These are phyloP conservation scores for Pilaira anomala DNA, from an alignment of 192 early-diverging fungal species.

Conservation along the genomic window DNA sequence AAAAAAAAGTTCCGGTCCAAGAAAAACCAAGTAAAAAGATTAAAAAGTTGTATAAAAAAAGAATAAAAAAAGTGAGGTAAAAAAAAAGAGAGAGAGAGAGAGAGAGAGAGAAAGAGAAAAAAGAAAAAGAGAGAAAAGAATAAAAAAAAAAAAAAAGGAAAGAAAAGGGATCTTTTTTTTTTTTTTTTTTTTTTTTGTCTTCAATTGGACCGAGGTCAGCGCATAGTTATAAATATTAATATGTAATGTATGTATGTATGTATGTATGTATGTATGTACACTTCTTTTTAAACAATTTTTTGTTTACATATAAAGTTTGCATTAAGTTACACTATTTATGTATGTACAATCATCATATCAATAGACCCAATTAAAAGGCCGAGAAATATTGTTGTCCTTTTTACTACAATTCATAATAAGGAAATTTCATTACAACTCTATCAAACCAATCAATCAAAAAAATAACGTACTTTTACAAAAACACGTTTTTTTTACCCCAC, in stretches of 20 bases:
- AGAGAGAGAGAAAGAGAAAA: too few species aligned
- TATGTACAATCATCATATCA: background rate
- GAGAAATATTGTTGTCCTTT: background rate
- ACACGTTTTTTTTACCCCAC: conserved; percentile 13
- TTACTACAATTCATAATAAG: too few species aligned
- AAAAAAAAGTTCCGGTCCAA: too few species aligned
- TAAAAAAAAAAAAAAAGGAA: conserved; percentile 3
- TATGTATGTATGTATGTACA: background rate
- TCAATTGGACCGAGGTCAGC: background rate
- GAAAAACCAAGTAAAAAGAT: too few species aligned
- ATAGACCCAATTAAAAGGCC: conserved; percentile 18
- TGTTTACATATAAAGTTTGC: background rate
- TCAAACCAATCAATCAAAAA: conserved; percentile 6
- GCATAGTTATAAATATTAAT: background rate
- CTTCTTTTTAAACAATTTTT: background rate
- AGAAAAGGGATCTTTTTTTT: background rate
- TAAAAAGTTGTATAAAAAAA: too few species aligned
- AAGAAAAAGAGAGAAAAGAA: conserved; percentile 2
- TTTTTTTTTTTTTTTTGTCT: conserved; percentile 4
- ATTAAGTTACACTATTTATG: background rate
- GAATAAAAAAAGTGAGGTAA: background rate
- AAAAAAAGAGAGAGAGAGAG: conserved; percentile 9
- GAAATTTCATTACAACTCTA: background rate
- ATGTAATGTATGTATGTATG: background rate
- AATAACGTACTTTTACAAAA: background rate